These are phyloP conservation scores for Russula sp. DNA, from an alignment of 768 basidiomycete species.

Conservation along the genomic window DNA sequence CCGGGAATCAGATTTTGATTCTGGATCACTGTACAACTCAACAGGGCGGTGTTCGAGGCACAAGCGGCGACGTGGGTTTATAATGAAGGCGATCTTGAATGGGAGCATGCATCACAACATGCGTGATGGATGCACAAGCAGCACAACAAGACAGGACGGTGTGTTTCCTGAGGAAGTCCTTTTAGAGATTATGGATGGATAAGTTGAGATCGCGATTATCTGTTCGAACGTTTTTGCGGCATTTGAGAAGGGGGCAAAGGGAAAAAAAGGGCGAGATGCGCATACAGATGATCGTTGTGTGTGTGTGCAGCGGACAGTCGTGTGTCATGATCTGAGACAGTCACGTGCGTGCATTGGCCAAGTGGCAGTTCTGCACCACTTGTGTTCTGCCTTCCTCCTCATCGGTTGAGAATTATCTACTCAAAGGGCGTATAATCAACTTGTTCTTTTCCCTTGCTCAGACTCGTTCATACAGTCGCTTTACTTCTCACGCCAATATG, in stretches of 20 bases:
- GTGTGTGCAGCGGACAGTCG: not conserved
- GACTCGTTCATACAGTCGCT: conserved; percentile 1
- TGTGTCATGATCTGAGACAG: not conserved
- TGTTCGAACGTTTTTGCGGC: conserved; percentile 9
- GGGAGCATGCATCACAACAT: conserved; percentile 22
- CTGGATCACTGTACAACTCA: conserved; percentile 8
- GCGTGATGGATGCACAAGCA: conserved; percentile 27
- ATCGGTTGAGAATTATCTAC: not conserved
- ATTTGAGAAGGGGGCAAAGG: not conserved
- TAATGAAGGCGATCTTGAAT: conserved; percentile 13
- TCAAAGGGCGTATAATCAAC: conserved; percentile 8
- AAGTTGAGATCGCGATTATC: conserved; percentile 18
- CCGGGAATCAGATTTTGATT: conserved; percentile 6
- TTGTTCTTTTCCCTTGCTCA: not conserved
- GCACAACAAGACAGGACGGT: conserved; percentile 11
- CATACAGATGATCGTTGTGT: not conserved
- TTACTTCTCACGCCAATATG: not conserved
- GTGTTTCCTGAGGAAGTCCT: conserved; percentile 3
- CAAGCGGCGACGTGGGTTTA: conserved; percentile 6
- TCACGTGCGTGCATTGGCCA: conserved; percentile 20
- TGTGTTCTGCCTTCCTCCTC: not conserved
- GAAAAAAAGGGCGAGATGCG: not conserved
- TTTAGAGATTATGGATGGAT: conserved; percentile 1
- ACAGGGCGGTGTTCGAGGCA: conserved; percentile 5
- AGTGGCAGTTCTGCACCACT: not conserved